Percentiles rank a stretch among this genome's conserved stretches.
Conservation (phyloP, 768 basidiomycete genomes). For the Auricularia sp. region DNA sequence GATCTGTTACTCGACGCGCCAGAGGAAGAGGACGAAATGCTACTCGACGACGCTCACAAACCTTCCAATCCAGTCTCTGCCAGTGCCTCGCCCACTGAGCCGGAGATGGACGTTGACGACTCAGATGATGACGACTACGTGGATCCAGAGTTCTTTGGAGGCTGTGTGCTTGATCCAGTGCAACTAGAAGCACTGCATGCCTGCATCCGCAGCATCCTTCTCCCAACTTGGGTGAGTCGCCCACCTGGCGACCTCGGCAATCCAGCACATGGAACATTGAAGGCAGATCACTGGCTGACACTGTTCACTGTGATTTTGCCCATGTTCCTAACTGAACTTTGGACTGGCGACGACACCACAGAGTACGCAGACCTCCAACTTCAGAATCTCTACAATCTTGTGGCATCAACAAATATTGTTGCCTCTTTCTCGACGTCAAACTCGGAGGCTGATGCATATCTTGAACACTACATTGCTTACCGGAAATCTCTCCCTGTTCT, state of each 20-base stretch:
- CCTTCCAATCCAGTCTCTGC: no score
- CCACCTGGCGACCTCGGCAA: background rate
- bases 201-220: constrained; percentile 13
- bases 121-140: background rate
- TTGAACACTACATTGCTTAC: no score
- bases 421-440: no score
- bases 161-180: background rate
- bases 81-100: no score
- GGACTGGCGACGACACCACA: constrained; percentile 7
- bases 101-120: background rate
- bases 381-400: no score
- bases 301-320: constrained; percentile 21
- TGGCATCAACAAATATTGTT: no score
- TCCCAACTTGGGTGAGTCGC: background rate
- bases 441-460: no score
- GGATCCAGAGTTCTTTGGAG: no score
- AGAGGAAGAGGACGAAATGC: background rate
- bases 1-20: background rate
- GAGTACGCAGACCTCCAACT: no score
- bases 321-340: constrained; percentile 21
- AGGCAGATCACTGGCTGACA: constrained; percentile 6
- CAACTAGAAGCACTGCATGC: background rate
- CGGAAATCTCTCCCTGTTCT: no score
- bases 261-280: background rate
- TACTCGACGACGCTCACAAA: no score